Evolutionary conservation across 176 grass and related monocot species (phyloP).

Genomic region (Aechmea fasciata): DNA sequence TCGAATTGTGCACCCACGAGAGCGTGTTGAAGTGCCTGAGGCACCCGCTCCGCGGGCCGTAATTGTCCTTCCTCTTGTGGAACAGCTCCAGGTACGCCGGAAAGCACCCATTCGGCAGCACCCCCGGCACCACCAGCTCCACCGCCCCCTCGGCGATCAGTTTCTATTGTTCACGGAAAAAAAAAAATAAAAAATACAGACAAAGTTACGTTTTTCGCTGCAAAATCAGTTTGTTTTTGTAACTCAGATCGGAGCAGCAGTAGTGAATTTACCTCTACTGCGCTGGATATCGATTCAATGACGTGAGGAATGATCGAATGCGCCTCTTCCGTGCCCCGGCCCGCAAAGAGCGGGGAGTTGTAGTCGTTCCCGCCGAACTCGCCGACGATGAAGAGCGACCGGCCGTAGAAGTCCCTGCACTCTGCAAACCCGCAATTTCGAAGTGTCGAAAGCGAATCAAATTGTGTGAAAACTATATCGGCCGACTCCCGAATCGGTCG

Average conservation of each 20-base stretch:
- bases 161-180: constrained; percentile 41
- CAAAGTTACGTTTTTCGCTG: too few species aligned
- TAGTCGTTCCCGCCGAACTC: constrained; percentile 97
- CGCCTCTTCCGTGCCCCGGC: constrained; percentile 43
- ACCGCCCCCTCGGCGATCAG: constrained; percentile 63
- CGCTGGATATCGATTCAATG: constrained; percentile 42
- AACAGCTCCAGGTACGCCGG: constrained; percentile 74
- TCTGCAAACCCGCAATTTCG: constrained; percentile 3
- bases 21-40: constrained; percentile 65
- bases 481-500: too few species aligned
- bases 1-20: constrained; percentile 59
- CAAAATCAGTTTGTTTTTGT: too few species aligned
- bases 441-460: neutral
- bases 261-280: constrained; percentile 36
- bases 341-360: constrained; percentile 71
- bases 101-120: constrained; percentile 75
- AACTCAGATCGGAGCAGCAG: too few species aligned
- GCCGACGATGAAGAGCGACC: constrained; percentile 82
- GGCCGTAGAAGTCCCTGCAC: constrained; percentile 53
- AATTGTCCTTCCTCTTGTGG: constrained; percentile 25
- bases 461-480: neutral
- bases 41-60: constrained; percentile 48
- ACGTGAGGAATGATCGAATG: constrained; percentile 49
- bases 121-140: constrained; percentile 78
- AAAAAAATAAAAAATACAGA: neutral